phyloP scores from a whole-genome alignment of 768 basidiomycete species.

The Calocera viscosa region DNA sequence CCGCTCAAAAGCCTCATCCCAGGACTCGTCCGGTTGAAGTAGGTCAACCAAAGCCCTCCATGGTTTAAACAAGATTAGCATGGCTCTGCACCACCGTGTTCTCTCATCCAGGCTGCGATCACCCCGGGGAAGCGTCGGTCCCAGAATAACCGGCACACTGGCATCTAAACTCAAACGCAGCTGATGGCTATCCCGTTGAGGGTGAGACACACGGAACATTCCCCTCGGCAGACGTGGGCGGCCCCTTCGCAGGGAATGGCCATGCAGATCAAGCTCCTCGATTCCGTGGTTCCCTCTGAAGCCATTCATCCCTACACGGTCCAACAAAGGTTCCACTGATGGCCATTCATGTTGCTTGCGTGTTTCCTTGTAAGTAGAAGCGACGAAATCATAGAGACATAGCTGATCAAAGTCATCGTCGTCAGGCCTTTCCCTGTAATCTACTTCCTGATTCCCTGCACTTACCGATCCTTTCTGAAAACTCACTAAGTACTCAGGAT shows the following conservation, averaged over 20 bases:
- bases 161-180: conserved; percentile 11
- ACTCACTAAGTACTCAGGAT: too few species aligned
- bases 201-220: conserved; percentile 14
- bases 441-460: too few species aligned
- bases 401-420: too few species aligned
- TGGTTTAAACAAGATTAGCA: conserved; percentile 36
- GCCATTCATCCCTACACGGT: too few species aligned
- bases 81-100: conserved; percentile 26
- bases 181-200: conserved; percentile 18
- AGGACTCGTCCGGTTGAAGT: conserved; percentile 15
- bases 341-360: neutral
- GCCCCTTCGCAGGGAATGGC: too few species aligned
- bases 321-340: too few species aligned
- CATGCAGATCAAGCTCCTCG: too few species aligned
- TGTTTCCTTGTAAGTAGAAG: conserved; percentile 16
- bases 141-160: conserved; percentile 28
- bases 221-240: too few species aligned
- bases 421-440: too few species aligned
- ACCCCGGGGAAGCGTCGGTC: conserved; percentile 26
- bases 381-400: conserved; percentile 14
- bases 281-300: too few species aligned
- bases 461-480: too few species aligned
- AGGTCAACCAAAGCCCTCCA: conserved; percentile 28
- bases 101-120: conserved; percentile 19
- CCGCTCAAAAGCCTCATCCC: conserved; percentile 26